These are phyloP conservation scores for Selenicereus undatus DNA, from an alignment of 148 eudicot species.

Conservation along the genomic window DNA sequence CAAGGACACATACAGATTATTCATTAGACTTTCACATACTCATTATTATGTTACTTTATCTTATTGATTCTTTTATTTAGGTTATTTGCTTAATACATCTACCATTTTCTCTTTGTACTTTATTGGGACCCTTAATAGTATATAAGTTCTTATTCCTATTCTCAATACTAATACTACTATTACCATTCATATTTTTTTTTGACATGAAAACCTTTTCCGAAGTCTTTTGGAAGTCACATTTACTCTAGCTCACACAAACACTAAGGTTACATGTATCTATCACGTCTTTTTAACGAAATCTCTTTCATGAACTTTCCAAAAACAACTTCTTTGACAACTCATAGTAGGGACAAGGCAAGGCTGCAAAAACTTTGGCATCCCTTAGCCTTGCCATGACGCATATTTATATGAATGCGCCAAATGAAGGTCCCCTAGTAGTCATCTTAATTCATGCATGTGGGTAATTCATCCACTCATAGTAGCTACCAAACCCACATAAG, in stretches of 20 bases:
- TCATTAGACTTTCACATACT: neutral
- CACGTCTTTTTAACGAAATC: neutral
- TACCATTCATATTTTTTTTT: neutral
- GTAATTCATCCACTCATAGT: neutral
- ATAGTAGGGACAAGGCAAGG: neutral
- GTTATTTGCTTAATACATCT: neutral
- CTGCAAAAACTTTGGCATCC: neutral
- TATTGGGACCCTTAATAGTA: neutral
- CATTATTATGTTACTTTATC: neutral
- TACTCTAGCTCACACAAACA: neutral
- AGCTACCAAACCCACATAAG: neutral
- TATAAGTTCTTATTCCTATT: neutral
- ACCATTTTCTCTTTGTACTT: neutral
- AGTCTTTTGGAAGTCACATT: neutral
- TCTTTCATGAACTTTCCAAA: neutral
- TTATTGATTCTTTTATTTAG: neutral
- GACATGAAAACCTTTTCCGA: no score
- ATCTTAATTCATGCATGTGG: neutral
- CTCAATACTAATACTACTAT: neutral
- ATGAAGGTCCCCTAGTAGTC: neutral
- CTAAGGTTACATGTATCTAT: neutral
- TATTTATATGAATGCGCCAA: neutral
- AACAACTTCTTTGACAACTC: neutral
- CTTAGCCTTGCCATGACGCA: neutral
- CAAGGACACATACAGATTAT: no score